Evolutionary conservation across 768 basidiomycete species (phyloP).

Genomic region (Boletus rubescentipes): DNA sequence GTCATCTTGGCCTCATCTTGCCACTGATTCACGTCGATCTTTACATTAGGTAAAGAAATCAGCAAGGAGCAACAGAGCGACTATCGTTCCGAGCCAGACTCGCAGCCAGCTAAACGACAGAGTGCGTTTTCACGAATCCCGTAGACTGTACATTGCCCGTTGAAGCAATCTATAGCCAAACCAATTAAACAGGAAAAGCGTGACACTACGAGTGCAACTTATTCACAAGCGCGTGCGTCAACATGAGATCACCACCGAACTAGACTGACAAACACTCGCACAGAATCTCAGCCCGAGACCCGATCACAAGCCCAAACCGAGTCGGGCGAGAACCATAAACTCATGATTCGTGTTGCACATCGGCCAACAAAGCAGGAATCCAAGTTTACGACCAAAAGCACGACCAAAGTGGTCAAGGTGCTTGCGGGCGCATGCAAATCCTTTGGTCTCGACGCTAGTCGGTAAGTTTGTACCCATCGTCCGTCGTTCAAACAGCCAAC

Average conservation of each 20-base stretch:
- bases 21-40: not conserved
- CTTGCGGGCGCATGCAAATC: constrained; percentile 30
- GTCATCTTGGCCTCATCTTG: not conserved
- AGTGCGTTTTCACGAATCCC: constrained; percentile 4
- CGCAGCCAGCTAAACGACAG: not conserved
- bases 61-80: not conserved
- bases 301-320: constrained; percentile 2
- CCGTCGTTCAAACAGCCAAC: not conserved
- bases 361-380: constrained; percentile 30
- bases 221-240: constrained; percentile 14
- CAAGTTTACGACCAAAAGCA: constrained; percentile 30
- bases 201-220: not conserved
- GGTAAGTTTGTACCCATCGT: constrained; percentile 13
- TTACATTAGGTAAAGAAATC: not conserved
- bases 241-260: not conserved
- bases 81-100: not conserved
- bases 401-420: constrained; percentile 33
- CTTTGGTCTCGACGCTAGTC: constrained; percentile 22
- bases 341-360: constrained; percentile 33
- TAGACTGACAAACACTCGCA: not conserved
- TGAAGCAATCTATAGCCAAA: constrained; percentile 7
- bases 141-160: not conserved
- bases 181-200: constrained; percentile 20
- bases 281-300: constrained; percentile 5
- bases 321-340: constrained; percentile 8